Evolutionary conservation across 768 basidiomycete genomes (phyloP).

Genomic region (Termitomyces sp.): DNA sequence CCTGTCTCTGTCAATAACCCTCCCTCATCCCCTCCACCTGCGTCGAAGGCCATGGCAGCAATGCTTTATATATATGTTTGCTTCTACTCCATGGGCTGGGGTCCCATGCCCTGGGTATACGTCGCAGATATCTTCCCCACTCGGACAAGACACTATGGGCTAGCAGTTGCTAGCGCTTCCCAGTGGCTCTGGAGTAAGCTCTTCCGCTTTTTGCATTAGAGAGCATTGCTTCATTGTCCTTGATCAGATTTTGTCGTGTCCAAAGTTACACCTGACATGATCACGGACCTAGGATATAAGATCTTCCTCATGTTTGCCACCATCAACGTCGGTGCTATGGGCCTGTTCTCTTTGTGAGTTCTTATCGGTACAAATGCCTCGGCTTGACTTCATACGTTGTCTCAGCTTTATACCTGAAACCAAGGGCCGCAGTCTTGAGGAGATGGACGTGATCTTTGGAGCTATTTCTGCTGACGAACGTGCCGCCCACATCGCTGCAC

Average conservation of each 20-base stretch:
- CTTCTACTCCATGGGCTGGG: slow-evolving; percentile 88
- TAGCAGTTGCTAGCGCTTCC: slow-evolving; percentile 66
- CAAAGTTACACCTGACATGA: slow-evolving; percentile 63
- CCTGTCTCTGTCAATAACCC: slow-evolving; percentile 27
- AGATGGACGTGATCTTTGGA: slow-evolving; percentile 51
- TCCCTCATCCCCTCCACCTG: slow-evolving; percentile 34
- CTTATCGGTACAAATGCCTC: neutral
- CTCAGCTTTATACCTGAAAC: slow-evolving; percentile 51
- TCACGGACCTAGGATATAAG: slow-evolving; percentile 60
- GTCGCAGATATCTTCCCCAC: slow-evolving; percentile 86
- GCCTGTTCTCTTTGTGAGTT: slow-evolving; percentile 55
- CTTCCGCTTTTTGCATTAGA: neutral
- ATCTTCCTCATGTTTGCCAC: slow-evolving; percentile 74
- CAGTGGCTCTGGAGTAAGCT: slow-evolving; percentile 80
- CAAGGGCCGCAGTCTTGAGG: slow-evolving; percentile 49
- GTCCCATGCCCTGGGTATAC: slow-evolving; percentile 53
- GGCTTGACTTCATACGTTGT: neutral
- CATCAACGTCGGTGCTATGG: slow-evolving; percentile 70
- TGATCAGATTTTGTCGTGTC: slow-evolving; percentile 63
- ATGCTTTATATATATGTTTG: slow-evolving; percentile 84
- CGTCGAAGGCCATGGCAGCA: slow-evolving; percentile 78
- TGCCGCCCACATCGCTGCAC: slow-evolving; percentile 42
- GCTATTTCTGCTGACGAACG: slow-evolving; percentile 50
- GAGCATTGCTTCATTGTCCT: neutral
- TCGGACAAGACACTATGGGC: slow-evolving; percentile 74